These are phyloP conservation scores for Candida railenensis DNA, from an alignment of 805 yeast genomes.

Conservation along the genomic window DNA sequence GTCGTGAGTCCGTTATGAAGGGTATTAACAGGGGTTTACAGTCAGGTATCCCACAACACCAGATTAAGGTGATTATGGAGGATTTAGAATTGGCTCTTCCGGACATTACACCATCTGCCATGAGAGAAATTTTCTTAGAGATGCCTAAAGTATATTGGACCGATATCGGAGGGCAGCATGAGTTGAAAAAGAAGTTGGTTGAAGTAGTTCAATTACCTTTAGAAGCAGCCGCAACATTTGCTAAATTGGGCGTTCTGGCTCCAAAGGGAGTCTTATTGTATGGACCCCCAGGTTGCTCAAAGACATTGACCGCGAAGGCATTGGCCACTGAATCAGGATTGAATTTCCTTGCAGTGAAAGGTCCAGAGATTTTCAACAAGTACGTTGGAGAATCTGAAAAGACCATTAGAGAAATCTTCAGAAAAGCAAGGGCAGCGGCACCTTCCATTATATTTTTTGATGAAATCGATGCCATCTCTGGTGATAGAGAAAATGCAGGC, in stretches of 20 bases:
- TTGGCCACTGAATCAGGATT: constrained; percentile 93
- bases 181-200: constrained; percentile 71
- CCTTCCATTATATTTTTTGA: constrained; percentile 95
- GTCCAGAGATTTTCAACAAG: constrained; percentile 93
- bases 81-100: constrained; percentile 74
- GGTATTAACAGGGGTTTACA: constrained; percentile 65
- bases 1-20: constrained; percentile 84
- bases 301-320: constrained; percentile 92
- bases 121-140: constrained; percentile 92
- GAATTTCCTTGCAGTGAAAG: constrained; percentile 91
- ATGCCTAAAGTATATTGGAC: constrained; percentile 93
- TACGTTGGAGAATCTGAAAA: constrained; percentile 95
- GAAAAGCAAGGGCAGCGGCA: constrained; percentile 91
- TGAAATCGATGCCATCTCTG: constrained; percentile 92
- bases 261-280: constrained; percentile 92
- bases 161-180: constrained; percentile 95
- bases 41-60: constrained; percentile 19
- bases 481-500: constrained; percentile 63
- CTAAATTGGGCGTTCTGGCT: constrained; percentile 74
- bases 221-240: constrained; percentile 75
- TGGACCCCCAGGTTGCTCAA: constrained; percentile 99
- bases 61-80: constrained; percentile 45
- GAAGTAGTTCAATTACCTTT: constrained; percentile 94
- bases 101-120: constrained; percentile 92
- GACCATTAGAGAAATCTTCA: constrained; percentile 88